Conservation (phyloP, 768 basidiomycete species). For the Auricularia cornea region DNA sequence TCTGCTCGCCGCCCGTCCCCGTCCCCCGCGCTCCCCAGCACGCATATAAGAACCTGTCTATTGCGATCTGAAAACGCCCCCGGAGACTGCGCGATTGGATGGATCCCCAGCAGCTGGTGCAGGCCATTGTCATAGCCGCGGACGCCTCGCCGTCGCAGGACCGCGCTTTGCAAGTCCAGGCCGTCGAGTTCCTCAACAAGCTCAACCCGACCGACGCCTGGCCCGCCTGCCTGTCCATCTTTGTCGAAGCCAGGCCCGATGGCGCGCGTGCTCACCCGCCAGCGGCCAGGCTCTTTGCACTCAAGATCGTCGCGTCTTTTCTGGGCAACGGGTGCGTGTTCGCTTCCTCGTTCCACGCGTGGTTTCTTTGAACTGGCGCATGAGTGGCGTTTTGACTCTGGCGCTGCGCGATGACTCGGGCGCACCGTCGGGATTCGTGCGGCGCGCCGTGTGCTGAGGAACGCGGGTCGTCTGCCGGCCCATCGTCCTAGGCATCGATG, state of each 20-base stretch:
- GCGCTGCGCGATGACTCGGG: background rate
- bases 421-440: background rate
- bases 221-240: conserved; percentile 71
- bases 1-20: too few species aligned
- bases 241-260: conserved; percentile 51
- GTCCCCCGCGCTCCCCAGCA: too few species aligned
- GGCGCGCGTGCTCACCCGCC: conserved; percentile 60
- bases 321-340: conserved; percentile 68
- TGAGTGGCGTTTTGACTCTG: background rate
- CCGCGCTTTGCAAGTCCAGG: conserved; percentile 66
- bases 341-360: background rate
- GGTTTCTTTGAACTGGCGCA: background rate
- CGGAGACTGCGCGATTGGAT: conserved; percentile 27
- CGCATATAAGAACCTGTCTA: background rate
- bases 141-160: conserved; percentile 53
- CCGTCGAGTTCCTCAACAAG: conserved; percentile 70
- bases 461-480: background rate
- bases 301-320: conserved; percentile 74
- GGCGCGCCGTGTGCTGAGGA: background rate
- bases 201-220: conserved; percentile 71
- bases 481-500: background rate
- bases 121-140: conserved; percentile 83
- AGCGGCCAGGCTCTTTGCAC: conserved; percentile 71
- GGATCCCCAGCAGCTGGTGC: conserved; percentile 71
- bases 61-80: background rate